Percentiles rank a stretch among this genome's conserved stretches.
phyloP scores from a whole-genome alignment of 2,329 filamentous ascomycete genomes.

The Monosporascus cannonballus region DNA sequence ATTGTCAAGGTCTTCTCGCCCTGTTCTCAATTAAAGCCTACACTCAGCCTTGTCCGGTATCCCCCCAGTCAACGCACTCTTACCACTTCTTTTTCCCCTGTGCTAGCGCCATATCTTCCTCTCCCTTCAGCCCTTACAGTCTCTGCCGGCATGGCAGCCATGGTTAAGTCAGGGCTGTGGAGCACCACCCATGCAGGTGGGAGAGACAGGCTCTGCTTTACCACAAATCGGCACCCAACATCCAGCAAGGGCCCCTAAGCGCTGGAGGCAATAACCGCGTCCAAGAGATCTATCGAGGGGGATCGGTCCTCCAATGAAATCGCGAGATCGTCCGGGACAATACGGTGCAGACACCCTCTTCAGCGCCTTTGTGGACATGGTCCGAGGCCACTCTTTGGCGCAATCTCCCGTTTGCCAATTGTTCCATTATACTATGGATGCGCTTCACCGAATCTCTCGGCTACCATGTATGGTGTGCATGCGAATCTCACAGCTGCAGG shows the following conservation, averaged over 20 bases:
- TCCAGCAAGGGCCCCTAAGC: neutral
- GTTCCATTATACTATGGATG: neutral
- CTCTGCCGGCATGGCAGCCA: neutral
- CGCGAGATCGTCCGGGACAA: neutral
- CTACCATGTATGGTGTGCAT: neutral
- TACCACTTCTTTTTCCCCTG: too few species aligned
- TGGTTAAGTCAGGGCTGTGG: neutral
- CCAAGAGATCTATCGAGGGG: neutral
- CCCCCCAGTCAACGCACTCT: too few species aligned
- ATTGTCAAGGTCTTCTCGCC: too few species aligned
- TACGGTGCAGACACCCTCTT: neutral
- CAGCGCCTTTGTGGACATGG: neutral
- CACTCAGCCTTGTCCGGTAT: too few species aligned
- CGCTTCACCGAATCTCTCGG: neutral
- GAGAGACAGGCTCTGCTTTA: neutral
- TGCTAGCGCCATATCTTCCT: too few species aligned
- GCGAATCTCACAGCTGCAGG: neutral
- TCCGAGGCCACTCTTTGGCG: neutral
- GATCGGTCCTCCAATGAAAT: neutral
- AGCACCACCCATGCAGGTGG: neutral
- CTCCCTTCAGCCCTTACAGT: too few species aligned
- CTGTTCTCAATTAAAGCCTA: too few species aligned
- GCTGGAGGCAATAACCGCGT: neutral
- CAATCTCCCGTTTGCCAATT: neutral
- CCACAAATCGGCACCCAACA: neutral